Evolutionary conservation across 169 alveolate species (phyloP).

Genomic region (Eimeria acervulina): DNA sequence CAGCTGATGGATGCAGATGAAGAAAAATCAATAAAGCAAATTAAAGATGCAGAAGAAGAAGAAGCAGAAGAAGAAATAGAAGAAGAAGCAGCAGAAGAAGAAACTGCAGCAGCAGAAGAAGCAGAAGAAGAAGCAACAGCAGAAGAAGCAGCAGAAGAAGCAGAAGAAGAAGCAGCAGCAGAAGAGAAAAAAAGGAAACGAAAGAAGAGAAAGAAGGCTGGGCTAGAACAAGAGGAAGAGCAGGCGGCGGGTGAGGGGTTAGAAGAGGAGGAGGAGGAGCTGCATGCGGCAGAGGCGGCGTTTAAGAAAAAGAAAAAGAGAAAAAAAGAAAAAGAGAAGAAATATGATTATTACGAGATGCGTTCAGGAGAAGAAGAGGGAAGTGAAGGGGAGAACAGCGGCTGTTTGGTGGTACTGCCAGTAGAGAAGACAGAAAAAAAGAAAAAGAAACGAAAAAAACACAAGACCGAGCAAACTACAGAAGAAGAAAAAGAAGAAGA

Average conservation of each 20-base stretch:
- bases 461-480: too few relatives aligned
- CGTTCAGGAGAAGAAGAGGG: not conserved
- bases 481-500: not conserved
- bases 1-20: not conserved
- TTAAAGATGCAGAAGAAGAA: not conserved
- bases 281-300: too few relatives aligned
- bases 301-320: not conserved
- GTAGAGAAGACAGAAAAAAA: not conserved
- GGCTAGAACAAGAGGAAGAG: not conserved
- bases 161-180: not conserved
- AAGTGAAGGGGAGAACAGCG: too few relatives aligned
- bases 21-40: not conserved
- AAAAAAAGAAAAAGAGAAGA: not conserved
- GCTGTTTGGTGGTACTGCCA: too few relatives aligned
- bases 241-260: too few relatives aligned
- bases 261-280: too few relatives aligned
- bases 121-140: not conserved
- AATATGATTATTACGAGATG: not conserved
- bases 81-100: not conserved
- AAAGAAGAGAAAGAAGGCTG: not conserved
- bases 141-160: not conserved
- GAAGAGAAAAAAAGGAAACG: not conserved
- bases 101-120: not conserved
- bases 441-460: too few relatives aligned
- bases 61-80: not conserved